Conservation (phyloP, 228 moss, liverwort and hornwort genomes). For the Sphagnum fallax region DNA sequence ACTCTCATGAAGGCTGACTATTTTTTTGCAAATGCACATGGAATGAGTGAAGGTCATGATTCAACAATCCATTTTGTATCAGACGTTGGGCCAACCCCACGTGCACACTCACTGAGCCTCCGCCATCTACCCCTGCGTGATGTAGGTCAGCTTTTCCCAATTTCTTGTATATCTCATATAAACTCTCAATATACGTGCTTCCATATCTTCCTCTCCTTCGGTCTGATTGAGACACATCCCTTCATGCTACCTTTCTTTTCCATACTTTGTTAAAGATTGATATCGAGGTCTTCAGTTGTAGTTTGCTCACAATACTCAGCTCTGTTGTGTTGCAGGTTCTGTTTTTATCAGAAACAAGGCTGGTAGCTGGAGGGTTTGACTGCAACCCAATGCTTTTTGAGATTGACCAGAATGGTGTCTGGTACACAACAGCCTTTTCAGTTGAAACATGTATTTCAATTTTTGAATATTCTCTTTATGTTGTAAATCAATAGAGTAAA, state of each 20-base stretch:
- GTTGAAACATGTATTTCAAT: neutral
- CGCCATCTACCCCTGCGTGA: conserved; percentile 96
- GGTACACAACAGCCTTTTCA: conserved; percentile 30
- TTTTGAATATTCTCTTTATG: neutral
- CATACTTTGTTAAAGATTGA: neutral
- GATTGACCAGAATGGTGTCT: conserved; percentile 56
- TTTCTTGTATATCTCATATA: conserved; percentile 13
- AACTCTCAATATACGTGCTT: neutral
- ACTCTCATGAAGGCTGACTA: too few species aligned
- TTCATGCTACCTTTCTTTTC: too few species aligned
- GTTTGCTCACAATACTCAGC: neutral
- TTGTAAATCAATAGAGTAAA: neutral
- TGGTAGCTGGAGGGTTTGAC: conserved; percentile 94
- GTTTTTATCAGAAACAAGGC: conserved; percentile 86
- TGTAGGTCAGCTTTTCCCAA: conserved; percentile 97
- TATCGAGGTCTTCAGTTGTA: conserved; percentile 3
- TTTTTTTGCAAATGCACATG: conserved; percentile 6
- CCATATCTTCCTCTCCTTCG: neutral
- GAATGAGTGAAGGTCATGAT: conserved; percentile 74
- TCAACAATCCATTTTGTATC: conserved; percentile 88
- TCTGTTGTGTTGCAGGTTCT: conserved; percentile 48
- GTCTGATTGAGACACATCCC: neutral
- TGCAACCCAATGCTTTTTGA: conserved; percentile 99
- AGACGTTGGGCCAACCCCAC: conserved; percentile 77
- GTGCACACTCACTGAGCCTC: conserved; percentile 75